These are phyloP conservation scores for Cubamyces sp. DNA, from an alignment of 768 basidiomycete genomes.

Conservation along the genomic window DNA sequence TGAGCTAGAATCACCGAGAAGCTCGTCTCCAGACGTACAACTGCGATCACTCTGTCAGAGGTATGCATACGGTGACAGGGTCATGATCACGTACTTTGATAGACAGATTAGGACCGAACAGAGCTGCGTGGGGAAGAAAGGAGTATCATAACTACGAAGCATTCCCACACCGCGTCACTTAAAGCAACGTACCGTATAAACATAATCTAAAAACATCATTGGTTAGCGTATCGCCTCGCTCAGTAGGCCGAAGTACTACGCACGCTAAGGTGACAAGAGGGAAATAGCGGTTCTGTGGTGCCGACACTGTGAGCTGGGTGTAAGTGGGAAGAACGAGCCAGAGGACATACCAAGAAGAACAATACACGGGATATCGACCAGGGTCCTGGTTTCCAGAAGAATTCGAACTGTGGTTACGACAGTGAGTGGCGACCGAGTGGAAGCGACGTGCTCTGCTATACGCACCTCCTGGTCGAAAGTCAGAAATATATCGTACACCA, in stretches of 20 bases:
- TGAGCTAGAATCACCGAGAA: not conserved
- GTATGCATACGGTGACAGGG: not conserved
- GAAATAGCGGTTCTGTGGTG: slow-evolving; percentile 26
- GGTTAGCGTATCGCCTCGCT: too few relatives aligned
- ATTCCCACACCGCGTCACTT: not conserved
- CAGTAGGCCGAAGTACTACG: not conserved
- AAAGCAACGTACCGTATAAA: slow-evolving; percentile 4
- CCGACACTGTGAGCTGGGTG: not conserved
- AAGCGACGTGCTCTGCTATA: not conserved
- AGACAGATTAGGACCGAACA: slow-evolving; percentile 10
- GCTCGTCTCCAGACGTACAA: not conserved
- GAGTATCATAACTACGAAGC: not conserved
- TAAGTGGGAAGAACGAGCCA: not conserved
- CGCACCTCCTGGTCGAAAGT: slow-evolving; percentile 25
- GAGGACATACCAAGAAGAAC: slow-evolving; percentile 24
- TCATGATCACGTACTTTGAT: slow-evolving; percentile 1
- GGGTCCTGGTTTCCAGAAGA: slow-evolving; percentile 26
- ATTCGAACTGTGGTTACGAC: slow-evolving; percentile 20
- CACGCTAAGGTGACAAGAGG: slow-evolving; percentile 15
- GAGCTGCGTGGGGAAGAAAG: not conserved
- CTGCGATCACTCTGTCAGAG: not conserved
- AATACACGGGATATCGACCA: slow-evolving; percentile 27
- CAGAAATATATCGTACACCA: slow-evolving; percentile 20
- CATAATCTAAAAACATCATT: not conserved
- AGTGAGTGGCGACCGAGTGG: too few relatives aligned